phyloP scores from a whole-genome alignment of 306 rosid species.

The Ceratonia siliqua region DNA sequence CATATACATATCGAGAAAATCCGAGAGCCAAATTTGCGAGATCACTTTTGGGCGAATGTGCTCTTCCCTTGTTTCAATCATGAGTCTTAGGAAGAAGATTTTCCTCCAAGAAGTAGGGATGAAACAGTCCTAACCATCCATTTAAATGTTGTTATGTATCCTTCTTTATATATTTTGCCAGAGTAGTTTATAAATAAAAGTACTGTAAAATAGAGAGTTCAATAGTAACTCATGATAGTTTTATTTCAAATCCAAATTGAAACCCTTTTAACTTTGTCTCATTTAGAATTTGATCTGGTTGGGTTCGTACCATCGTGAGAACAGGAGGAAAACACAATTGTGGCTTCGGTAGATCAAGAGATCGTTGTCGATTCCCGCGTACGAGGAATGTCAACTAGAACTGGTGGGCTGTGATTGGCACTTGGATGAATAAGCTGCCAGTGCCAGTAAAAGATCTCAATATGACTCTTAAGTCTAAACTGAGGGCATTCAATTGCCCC shows the following conservation, averaged over 20 bases:
- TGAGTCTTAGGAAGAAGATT: not conserved
- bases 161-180: no score
- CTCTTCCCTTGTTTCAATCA: not conserved
- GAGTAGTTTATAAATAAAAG: no score
- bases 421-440: not conserved
- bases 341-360: conserved; percentile 11
- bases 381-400: not conserved
- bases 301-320: not conserved
- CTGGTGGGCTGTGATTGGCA: not conserved
- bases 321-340: not conserved
- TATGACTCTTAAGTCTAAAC: not conserved
- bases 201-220: no score
- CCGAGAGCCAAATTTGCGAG: no score
- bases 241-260: not conserved
- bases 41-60: no score
- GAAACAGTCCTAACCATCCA: not conserved
- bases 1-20: not conserved
- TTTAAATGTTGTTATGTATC: no score
- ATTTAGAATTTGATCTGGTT: not conserved
- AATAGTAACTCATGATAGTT: no score
- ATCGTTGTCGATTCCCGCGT: conserved; percentile 10
- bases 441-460: not conserved
- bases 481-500: not conserved
- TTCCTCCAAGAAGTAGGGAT: not conserved
- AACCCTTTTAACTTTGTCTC: not conserved